Conservation (phyloP, 805 yeast species). For the Saccharomycodes ludwigii region DNA sequence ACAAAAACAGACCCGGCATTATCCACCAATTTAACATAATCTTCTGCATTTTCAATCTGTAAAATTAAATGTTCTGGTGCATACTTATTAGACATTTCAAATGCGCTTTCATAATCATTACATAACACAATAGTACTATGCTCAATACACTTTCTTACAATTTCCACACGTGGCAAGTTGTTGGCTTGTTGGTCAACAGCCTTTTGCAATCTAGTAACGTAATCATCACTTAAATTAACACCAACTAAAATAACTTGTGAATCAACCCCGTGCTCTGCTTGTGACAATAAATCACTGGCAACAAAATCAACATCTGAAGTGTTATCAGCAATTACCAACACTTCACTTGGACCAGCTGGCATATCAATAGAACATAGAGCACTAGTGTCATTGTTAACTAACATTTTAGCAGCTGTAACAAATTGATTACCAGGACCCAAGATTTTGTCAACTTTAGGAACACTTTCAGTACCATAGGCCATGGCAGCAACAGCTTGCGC, state of each 20-base stretch:
- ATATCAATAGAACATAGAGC: constrained; percentile 95
- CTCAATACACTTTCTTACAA: constrained; percentile 81
- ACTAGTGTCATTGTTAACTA: constrained; percentile 86
- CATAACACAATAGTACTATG: constrained; percentile 80
- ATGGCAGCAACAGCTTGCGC: constrained; percentile 98
- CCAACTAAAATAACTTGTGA: constrained; percentile 93
- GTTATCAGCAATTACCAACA: constrained; percentile 84
- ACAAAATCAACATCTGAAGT: constrained; percentile 89
- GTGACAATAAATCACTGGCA: constrained; percentile 91
- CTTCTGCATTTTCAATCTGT: constrained; percentile 71
- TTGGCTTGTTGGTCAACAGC: constrained; percentile 80
- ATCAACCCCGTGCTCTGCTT: constrained; percentile 98
- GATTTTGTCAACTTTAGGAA: constrained; percentile 91
- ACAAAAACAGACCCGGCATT: constrained; percentile 96
- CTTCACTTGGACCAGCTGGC: constrained; percentile 99
- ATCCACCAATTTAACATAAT: constrained; percentile 59
- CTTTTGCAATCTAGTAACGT: constrained; percentile 58
- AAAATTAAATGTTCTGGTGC: constrained; percentile 97
- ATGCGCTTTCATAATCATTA: constrained; percentile 62
- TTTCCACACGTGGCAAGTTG: constrained; percentile 80
- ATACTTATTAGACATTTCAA: constrained; percentile 75
- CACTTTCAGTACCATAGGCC: constrained; percentile 94
- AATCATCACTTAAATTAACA: constrained; percentile 48
- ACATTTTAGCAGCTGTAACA: constrained; percentile 98
- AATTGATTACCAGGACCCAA: constrained; percentile 99